Evolutionary conservation across 2,329 filamentous ascomycete species (phyloP), one percentile per base, ranked within the genome.

Genomic region (Colletotrichum sojae): DNA sequence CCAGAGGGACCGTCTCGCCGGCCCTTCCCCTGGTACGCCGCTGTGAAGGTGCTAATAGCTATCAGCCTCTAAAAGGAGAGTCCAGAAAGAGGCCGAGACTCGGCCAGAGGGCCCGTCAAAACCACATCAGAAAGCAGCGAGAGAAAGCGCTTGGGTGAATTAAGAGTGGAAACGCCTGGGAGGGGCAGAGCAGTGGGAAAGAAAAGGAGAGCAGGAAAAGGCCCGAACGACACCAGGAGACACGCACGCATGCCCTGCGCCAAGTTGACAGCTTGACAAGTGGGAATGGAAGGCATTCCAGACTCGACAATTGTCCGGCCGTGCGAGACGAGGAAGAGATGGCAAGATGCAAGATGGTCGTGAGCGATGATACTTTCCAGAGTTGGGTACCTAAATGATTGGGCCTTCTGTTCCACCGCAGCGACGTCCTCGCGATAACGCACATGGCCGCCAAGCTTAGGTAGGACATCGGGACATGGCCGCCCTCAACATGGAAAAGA

Each of bases 21-120:
- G 22, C 40, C 49, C 53, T 27, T 39, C 48, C 43, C 45, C 52
- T 55, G 49, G 25, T 45, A 46, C 43, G 43, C 36, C 36, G 25
- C 36, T 62, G 31, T 16, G 45, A 57, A 9, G 46, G 13, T 39
- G 13, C n/a, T 22, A 52, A 46, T 27, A 25, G 45, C 4, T 6
- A 6, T n/a, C 49, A 55, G 31, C 31, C 10, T 36, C 31, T 2
- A 27, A 10, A 6, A 36, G 45, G 53, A 36, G 45, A 66, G 56
- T 54, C 59, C 48, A 62, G 59, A 54, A 62, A 66, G 60, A 53
- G 46, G 56, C 67, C 67, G 67, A 69, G 56, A 61, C 67, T 67
- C 67, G 67, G 67, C 55, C 55, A 56, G 22, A 58, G 27, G 63
- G 61, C 67, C 67, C 60, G 39, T 68, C 40, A 18, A 18, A 31